These are phyloP conservation scores for Chalciporus pseudorubinellus DNA, from an alignment of 768 basidiomycete genomes.

Conservation along the genomic window DNA sequence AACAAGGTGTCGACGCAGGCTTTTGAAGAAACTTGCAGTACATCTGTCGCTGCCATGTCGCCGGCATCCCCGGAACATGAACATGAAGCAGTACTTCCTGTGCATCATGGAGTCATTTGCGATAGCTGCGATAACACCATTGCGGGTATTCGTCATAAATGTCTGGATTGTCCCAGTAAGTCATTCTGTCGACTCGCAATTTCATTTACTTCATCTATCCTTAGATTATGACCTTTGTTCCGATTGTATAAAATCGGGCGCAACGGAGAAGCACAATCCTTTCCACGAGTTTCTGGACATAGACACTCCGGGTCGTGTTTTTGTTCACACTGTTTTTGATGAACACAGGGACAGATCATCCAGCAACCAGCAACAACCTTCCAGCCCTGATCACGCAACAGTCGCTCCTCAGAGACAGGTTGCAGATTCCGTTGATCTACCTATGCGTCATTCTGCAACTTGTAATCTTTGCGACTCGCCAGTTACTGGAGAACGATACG, in stretches of 20 bases:
- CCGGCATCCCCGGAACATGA: background rate
- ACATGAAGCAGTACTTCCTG: slow-evolving; percentile 1
- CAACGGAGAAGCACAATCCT: slow-evolving; percentile 52
- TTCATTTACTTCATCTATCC: slow-evolving; percentile 2
- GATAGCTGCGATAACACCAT: slow-evolving; percentile 59
- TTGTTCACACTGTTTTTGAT: slow-evolving; percentile 57
- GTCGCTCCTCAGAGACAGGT: background rate
- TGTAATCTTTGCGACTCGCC: slow-evolving; percentile 78
- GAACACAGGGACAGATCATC: slow-evolving; percentile 31
- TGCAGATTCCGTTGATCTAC: slow-evolving; percentile 5
- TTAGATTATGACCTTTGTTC: slow-evolving; percentile 75
- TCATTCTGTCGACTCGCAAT: background rate
- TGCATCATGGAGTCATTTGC: slow-evolving; percentile 63
- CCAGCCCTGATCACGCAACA: background rate
- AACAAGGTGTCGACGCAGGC: background rate
- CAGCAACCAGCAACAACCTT: slow-evolving; percentile 5
- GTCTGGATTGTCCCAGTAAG: slow-evolving; percentile 70
- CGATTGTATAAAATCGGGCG: slow-evolving; percentile 48
- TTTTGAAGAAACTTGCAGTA: background rate
- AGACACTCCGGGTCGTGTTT: slow-evolving; percentile 58
- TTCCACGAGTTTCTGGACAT: slow-evolving; percentile 74
- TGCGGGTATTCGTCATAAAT: slow-evolving; percentile 73
- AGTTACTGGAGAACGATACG: slow-evolving; percentile 71
- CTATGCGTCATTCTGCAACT: slow-evolving; percentile 55
- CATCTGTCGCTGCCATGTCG: background rate